phyloP scores from a whole-genome alignment of 495 filamentous ascomycete genomes.

The Hapsidospora chrysogenum region DNA sequence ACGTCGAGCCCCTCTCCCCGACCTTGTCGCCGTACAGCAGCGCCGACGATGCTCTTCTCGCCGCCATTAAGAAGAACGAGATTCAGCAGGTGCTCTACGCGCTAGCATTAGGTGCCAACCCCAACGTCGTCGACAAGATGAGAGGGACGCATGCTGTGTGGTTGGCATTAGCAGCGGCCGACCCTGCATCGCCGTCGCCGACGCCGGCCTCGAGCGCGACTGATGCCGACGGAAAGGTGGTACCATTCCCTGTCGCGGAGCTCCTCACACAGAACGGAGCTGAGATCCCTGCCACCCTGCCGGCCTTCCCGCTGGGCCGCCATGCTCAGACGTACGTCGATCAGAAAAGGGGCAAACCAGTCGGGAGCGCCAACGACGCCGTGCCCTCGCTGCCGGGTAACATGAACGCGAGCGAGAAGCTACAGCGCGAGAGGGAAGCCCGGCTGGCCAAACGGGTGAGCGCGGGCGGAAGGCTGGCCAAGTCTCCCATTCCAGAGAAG shows the following conservation, averaged over 20 bases:
- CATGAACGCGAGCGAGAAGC: slow-evolving; percentile 16
- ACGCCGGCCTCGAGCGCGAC: slow-evolving; percentile 11
- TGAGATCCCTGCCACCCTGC: slow-evolving; percentile 56
- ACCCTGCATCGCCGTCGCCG: slow-evolving; percentile 60
- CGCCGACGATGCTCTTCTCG: slow-evolving; percentile 80
- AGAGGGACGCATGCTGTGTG: slow-evolving; percentile 77
- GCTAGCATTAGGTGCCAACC: slow-evolving; percentile 71
- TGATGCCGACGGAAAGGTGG: slow-evolving; percentile 17
- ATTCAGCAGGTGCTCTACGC: slow-evolving; percentile 84
- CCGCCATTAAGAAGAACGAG: slow-evolving; percentile 86
- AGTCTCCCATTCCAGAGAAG: slow-evolving; percentile 37
- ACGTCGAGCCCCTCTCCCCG: slow-evolving; percentile 60
- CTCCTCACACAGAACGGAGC: slow-evolving; percentile 88
- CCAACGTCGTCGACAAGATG: slow-evolving; percentile 74
- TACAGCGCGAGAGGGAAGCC: slow-evolving; percentile 34
- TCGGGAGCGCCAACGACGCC: slow-evolving; percentile 19
- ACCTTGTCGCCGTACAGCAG: slow-evolving; percentile 61
- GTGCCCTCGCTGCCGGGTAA: slow-evolving; percentile 9
- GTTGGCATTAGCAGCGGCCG: slow-evolving; percentile 84
- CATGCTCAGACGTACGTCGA: slow-evolving; percentile 73
- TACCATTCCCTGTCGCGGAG: slow-evolving; percentile 74
- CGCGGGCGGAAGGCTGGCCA: slow-evolving; percentile 40
- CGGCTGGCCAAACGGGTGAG: slow-evolving; percentile 46
- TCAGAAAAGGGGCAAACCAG: slow-evolving; percentile 46
- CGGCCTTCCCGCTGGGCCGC: slow-evolving; percentile 59